Evolutionary conservation across 371 early-diverging fungal species (phyloP).

Genomic region (Syncephalastrum contaminatum): DNA sequence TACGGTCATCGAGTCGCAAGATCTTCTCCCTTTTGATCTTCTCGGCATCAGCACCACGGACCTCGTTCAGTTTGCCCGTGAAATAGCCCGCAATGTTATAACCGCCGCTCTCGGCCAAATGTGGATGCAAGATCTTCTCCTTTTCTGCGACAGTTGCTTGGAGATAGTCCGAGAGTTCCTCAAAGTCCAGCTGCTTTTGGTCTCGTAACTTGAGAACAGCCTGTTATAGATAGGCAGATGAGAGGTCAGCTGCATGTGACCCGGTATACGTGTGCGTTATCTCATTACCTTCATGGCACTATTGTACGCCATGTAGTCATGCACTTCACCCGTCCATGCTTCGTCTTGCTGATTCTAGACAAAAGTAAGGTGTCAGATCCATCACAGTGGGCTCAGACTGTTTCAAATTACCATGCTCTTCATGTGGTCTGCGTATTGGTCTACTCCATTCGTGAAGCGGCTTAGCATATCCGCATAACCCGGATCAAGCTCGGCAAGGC

Average conservation of each 20-base stretch:
- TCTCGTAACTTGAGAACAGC: constrained; percentile 79
- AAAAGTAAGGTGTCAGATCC: neutral
- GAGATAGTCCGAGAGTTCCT: constrained; percentile 81
- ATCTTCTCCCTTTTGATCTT: constrained; percentile 77
- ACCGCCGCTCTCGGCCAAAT: constrained; percentile 45
- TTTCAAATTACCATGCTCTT: constrained; percentile 63
- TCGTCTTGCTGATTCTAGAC: constrained; percentile 47
- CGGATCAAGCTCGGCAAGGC: constrained; percentile 81
- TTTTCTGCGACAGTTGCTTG: constrained; percentile 63
- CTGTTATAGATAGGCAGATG: constrained; percentile 27
- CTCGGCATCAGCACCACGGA: constrained; percentile 87
- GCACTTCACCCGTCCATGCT: constrained; percentile 74
- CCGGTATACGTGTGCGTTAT: neutral
- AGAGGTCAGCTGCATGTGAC: neutral
- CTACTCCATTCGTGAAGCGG: constrained; percentile 63
- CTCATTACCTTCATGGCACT: constrained; percentile 70
- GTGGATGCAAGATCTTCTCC: constrained; percentile 56
- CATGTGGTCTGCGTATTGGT: constrained; percentile 59
- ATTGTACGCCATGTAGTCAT: constrained; percentile 88
- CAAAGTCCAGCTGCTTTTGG: constrained; percentile 93
- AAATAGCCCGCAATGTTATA: constrained; percentile 75
- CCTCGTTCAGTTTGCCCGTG: constrained; percentile 86
- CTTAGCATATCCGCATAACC: constrained; percentile 67
- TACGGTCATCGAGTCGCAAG: constrained; percentile 67
- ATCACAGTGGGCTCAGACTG: constrained; percentile 39